Evolutionary conservation across 805 yeast species (phyloP), one percentile per base, ranked within the genome.

Genomic region (Helenozyma rhizophorensis): DNA sequence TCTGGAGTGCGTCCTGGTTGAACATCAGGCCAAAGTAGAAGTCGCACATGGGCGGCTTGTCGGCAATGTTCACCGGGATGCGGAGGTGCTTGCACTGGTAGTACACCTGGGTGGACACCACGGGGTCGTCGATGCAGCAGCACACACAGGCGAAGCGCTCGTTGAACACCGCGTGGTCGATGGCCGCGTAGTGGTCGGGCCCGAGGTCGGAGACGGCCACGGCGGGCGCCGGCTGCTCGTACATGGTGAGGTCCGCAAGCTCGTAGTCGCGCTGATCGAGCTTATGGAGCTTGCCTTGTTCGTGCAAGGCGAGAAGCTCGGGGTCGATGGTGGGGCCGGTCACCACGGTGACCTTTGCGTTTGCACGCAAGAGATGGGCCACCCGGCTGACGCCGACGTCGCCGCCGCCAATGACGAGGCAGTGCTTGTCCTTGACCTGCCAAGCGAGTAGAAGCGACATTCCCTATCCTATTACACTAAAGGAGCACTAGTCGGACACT

Each of bases 21-120:
- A 75, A 78, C 62, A 81, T 78, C 15, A 89, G 75, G 1, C 95
- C 95, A 55, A 85, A 85, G 60, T 83, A 85, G 56, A 83, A 85
- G 56, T 85, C 95, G 61, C 95, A 85, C 39, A 76, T 62, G n/a
- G 74, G 72, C 3, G 95, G 94, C 40, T 82, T 82, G 54, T 85
- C 95, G 1, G 95, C 95, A 24, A 84, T 80, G 50, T 85, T 85
- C 15, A 83, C 86, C 16, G 76, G 74, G 54, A 86, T 43, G 36
- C 76, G 58, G 27, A 64, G 46, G 30, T 55, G 46, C 42, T 69
- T 61, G 39, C 68, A 57, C 39, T 65, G 58, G 40, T 73, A 68
- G 51, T 80, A 84, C 14, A 85, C 76, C 42, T 60, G 56, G 14
- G 70, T 62, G 21, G 85, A 76, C 30, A 73, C 58, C 9, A 62